Conservation (phyloP, 495 filamentous ascomycete species). For the Penicillium argentinense region DNA sequence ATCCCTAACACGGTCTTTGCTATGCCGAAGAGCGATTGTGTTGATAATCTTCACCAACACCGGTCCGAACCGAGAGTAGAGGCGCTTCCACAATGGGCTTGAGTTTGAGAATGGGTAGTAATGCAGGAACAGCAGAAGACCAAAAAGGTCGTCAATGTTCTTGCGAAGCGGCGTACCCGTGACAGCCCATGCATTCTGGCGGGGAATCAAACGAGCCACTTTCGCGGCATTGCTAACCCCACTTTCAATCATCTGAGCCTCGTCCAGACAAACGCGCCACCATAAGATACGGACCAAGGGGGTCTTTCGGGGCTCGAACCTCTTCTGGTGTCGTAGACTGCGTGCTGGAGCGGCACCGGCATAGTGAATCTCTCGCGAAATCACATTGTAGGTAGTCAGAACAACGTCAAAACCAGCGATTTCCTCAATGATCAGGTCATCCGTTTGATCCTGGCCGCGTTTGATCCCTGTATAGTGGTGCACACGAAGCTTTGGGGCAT, state of each 20-base stretch:
- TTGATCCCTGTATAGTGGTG: conserved; percentile 52
- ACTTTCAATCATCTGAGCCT: conserved; percentile 93
- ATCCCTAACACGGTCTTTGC: conserved; percentile 72
- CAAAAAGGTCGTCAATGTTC: conserved; percentile 64
- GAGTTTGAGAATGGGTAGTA: conserved; percentile 71
- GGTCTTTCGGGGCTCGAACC: conserved; percentile 65
- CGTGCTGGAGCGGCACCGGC: conserved; percentile 63
- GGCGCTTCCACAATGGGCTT: conserved; percentile 61
- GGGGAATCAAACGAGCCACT: conserved; percentile 75
- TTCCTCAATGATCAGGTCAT: conserved; percentile 48
- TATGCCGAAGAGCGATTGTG: conserved; percentile 75
- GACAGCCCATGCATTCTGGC: conserved; percentile 88
- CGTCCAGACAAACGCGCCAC: conserved; percentile 93
- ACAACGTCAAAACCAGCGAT: conserved; percentile 69
- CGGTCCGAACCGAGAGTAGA: conserved; percentile 57
- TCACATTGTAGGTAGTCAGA: conserved; percentile 80
- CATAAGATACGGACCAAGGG: conserved; percentile 78
- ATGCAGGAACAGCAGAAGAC: conserved; percentile 77
- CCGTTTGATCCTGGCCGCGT: conserved; percentile 36
- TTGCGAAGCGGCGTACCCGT: conserved; percentile 87
- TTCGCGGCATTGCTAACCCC: conserved; percentile 80
- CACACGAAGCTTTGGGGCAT: conserved; percentile 62
- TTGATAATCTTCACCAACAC: conserved; percentile 66
- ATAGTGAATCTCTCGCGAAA: conserved; percentile 76
- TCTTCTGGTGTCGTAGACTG: conserved; percentile 62